These are phyloP conservation scores for Cyathus striatus DNA, from an alignment of 768 basidiomycete species.

Conservation along the genomic window DNA sequence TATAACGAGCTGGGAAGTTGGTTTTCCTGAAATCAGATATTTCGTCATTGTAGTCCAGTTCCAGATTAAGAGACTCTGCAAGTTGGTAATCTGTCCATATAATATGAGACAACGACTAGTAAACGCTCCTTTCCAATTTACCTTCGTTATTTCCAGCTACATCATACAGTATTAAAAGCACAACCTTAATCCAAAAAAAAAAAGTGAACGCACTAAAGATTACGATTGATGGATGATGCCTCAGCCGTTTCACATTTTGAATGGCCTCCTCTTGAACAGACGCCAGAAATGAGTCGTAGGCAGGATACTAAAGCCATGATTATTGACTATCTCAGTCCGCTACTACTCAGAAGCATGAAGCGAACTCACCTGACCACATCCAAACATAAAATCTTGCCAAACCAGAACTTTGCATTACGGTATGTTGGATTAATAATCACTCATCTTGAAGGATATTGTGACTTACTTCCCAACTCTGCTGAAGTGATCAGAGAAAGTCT, in stretches of 20 bases:
- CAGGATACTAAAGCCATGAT: slow-evolving; percentile 62
- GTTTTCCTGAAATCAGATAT: slow-evolving; percentile 81
- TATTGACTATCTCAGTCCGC: slow-evolving; percentile 1
- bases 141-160: slow-evolving; percentile 83
- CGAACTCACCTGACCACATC: slow-evolving; percentile 73
- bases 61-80: slow-evolving; percentile 73
- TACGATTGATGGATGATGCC: slow-evolving; percentile 85
- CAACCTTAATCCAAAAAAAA: not conserved
- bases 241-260: slow-evolving; percentile 77
- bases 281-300: slow-evolving; percentile 72
- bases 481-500: too few relatives aligned
- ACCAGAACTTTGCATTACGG: slow-evolving; percentile 87
- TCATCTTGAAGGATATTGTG: too few relatives aligned
- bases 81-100: slow-evolving; percentile 70
- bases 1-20: slow-evolving; percentile 82
- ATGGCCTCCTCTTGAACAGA: slow-evolving; percentile 76
- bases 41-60: slow-evolving; percentile 84
- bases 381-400: slow-evolving; percentile 99
- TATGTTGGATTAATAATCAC: too few relatives aligned
- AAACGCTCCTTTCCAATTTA: slow-evolving; percentile 7
- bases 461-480: slow-evolving; percentile 72
- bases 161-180: slow-evolving; percentile 3
- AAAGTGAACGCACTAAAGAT: slow-evolving; percentile 60
- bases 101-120: not conserved
- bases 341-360: not conserved